Percentiles rank a stretch among this genome's conserved stretches.
Evolutionary conservation across 1,284 basidiomycete species (phyloP).

Genomic region (Pascua guehoae): DNA sequence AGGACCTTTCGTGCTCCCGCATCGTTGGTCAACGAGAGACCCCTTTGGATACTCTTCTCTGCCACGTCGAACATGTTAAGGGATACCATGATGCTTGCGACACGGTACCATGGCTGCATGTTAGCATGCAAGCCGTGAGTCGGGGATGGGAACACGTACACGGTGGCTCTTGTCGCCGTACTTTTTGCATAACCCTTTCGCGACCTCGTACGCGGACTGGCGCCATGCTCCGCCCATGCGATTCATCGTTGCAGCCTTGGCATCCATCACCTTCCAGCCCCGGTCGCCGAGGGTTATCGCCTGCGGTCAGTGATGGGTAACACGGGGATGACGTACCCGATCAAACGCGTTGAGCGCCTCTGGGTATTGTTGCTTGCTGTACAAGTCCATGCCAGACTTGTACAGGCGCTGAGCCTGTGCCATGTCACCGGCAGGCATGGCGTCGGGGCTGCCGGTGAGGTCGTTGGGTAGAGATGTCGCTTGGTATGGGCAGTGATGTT

Average conservation of each 20-base stretch:
- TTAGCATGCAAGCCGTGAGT: background rate
- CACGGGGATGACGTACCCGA: conserved; percentile 13
- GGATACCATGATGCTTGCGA: conserved; percentile 21
- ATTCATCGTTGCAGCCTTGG: conserved; percentile 27
- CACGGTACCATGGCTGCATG: conserved; percentile 30
- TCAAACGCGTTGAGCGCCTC: conserved; percentile 24
- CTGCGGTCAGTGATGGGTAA: conserved; percentile 12
- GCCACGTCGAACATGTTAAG: conserved; percentile 14
- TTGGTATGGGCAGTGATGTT: too few relatives aligned
- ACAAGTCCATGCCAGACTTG: conserved; percentile 11
- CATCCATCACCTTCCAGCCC: conserved; percentile 22
- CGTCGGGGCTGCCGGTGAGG: too few relatives aligned
- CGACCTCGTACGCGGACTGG: conserved; percentile 23
- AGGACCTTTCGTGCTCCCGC: background rate
- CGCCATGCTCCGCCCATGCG: conserved; percentile 22
- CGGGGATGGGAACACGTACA: conserved; percentile 10
- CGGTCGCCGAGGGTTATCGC: conserved; percentile 27
- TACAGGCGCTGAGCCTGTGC: conserved; percentile 13
- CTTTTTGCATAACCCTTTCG: conserved; percentile 21
- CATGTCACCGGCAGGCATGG: conserved; percentile 2
- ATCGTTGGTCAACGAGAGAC: background rate
- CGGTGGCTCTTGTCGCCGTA: conserved; percentile 21
- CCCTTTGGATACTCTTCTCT: conserved; percentile 9
- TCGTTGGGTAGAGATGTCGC: too few relatives aligned
- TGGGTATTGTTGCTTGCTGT: conserved; percentile 8